phyloP scores from a whole-genome alignment of 1,139 yeast species.

The Pichia sp. region DNA sequence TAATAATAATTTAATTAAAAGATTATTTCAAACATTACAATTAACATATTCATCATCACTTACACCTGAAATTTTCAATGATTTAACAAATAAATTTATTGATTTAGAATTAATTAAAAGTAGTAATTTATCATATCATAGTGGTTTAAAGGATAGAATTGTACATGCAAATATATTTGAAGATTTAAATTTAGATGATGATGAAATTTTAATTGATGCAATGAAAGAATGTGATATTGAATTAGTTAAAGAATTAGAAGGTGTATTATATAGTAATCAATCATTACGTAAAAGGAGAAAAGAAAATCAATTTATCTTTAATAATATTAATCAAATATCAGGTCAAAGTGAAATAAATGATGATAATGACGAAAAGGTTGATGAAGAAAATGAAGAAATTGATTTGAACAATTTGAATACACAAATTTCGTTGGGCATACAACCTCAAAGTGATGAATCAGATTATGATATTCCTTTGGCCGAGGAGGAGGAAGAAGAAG shows the following conservation, averaged over 20 bases:
- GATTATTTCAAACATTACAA: conserved; percentile 15
- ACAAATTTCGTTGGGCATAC: conserved; percentile 16
- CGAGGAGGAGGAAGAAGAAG: conserved; percentile 20
- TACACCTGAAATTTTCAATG: conserved; percentile 15
- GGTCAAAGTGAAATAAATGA: conserved; percentile 1
- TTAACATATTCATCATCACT: conserved; percentile 8
- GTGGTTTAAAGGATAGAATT: conserved; percentile 8
- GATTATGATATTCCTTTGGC: conserved; percentile 22
- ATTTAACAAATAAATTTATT: conserved; percentile 31
- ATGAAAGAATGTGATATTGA: conserved; percentile 26
- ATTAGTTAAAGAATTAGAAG: conserved; percentile 24
- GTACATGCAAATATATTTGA: conserved; percentile 8
- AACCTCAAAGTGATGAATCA: conserved; percentile 7
- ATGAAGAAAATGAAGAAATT: conserved; percentile 11
- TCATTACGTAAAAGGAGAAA: conserved; percentile 5
- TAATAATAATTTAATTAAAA: conserved; percentile 16
- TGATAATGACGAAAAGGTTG: neutral
- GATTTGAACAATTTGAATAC: conserved; percentile 18
- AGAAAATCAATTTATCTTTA: conserved; percentile 8
- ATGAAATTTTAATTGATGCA: conserved; percentile 19
- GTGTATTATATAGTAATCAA: conserved; percentile 21
- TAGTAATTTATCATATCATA: conserved; percentile 12
- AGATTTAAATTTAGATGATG: conserved; percentile 9
- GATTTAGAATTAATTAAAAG: conserved; percentile 29
- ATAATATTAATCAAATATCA: conserved; percentile 1